These are phyloP conservation scores for Daldinia concentrica DNA, from an alignment of 495 filamentous ascomycete species.

Conservation along the genomic window DNA sequence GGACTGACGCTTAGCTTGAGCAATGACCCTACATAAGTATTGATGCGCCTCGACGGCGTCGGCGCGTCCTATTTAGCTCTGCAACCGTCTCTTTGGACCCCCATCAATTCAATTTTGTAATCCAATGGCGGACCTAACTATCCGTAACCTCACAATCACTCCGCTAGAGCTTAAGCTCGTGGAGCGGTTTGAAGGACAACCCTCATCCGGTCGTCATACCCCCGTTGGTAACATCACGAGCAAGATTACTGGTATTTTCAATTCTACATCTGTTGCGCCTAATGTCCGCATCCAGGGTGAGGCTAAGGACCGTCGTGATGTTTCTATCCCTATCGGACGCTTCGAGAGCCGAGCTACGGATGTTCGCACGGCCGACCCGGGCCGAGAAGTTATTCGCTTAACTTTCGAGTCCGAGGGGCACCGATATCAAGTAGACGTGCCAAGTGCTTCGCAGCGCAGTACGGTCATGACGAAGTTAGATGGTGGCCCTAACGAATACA, in stretches of 20 bases:
- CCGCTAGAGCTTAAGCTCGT: conserved; percentile 76
- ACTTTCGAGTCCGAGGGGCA: conserved; percentile 54
- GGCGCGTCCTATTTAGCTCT: conserved; percentile 10
- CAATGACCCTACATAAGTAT: conserved; percentile 22
- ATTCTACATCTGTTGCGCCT: conserved; percentile 42
- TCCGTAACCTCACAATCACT: conserved; percentile 87
- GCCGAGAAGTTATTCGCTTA: conserved; percentile 54
- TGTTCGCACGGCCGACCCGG: conserved; percentile 49
- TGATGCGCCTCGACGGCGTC: conserved; percentile 21
- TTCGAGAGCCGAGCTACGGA: conserved; percentile 50
- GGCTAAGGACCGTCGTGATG: conserved; percentile 44
- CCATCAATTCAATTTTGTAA: neutral
- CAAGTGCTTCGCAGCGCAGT: conserved; percentile 48
- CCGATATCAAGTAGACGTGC: conserved; percentile 53
- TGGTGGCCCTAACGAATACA: conserved; percentile 63
- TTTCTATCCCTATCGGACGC: conserved; percentile 49
- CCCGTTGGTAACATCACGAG: conserved; percentile 58
- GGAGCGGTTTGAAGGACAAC: conserved; percentile 71
- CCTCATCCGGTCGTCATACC: conserved; percentile 41
- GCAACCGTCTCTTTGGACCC: conserved; percentile 15
- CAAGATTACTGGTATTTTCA: conserved; percentile 62
- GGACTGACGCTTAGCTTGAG: conserved; percentile 17
- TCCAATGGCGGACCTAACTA: conserved; percentile 64
- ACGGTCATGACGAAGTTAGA: conserved; percentile 48
- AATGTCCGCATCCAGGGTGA: conserved; percentile 34